A percentile compares a stretch with the other conserved stretches of the same genome.
Evolutionary conservation across 2,329 filamentous ascomycete genomes (phyloP).

Genomic region (Epichloe baconii): DNA sequence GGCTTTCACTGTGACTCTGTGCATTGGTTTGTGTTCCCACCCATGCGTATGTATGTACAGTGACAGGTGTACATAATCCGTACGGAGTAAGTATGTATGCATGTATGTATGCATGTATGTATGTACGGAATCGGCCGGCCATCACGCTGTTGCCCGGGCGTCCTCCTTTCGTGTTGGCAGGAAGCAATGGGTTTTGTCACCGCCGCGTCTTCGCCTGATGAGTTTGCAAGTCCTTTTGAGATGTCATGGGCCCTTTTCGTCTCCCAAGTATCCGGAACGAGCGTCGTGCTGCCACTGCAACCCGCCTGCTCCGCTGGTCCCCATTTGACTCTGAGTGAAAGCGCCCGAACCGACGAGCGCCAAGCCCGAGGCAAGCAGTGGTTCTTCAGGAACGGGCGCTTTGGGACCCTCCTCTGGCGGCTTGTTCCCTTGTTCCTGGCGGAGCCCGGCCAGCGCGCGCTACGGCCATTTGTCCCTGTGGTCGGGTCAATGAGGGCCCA

Average conservation of each 20-base stretch:
- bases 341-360: neutral
- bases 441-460: no score
- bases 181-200: neutral
- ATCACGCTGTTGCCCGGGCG: no score
- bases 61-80: neutral
- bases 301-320: neutral
- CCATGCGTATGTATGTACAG: no score
- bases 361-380: neutral
- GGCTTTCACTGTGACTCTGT: no score
- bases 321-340: neutral
- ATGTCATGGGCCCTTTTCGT: neutral
- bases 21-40: no score
- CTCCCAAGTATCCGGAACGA: neutral
- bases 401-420: neutral
- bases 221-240: neutral
- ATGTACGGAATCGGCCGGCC: no score
- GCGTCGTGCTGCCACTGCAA: neutral
- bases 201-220: neutral
- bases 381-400: slow-evolving; percentile 2
- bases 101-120: no score
- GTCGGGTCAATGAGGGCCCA: no score
- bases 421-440: no score
- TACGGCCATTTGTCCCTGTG: no score
- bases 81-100: no score
- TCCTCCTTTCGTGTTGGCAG: neutral